Percentiles rank a stretch among this genome's conserved stretches.
Conservation (phyloP, 495 filamentous ascomycete species). For the Trichoderma gamsii region DNA sequence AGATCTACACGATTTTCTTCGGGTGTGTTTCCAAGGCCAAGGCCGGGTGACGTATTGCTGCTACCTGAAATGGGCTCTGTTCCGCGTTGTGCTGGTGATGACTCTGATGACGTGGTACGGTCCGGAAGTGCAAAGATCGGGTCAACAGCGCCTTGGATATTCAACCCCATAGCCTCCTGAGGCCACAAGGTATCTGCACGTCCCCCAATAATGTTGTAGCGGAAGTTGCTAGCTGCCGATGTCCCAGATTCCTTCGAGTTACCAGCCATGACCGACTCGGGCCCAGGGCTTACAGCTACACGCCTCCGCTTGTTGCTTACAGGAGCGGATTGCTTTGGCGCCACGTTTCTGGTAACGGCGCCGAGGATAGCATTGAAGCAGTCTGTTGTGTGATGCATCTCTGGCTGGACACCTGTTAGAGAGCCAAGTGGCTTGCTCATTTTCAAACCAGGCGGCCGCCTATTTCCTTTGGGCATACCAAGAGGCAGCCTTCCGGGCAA, state of each 20-base stretch:
- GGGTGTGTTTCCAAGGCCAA: conserved; percentile 10
- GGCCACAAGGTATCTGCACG: not conserved
- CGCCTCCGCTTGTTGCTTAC: conserved; percentile 15
- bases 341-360: conserved; percentile 11
- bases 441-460: conserved; percentile 7
- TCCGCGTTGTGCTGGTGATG: not conserved
- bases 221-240: not conserved
- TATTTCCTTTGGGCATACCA: conserved; percentile 23
- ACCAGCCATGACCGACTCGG: not conserved
- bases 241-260: not conserved
- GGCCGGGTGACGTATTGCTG: conserved; percentile 10
- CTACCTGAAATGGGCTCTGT: conserved; percentile 6
- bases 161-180: not conserved
- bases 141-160: not conserved
- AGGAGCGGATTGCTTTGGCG: not conserved
- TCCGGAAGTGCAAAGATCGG: conserved; percentile 9
- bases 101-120: conserved; percentile 3
- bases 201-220: not conserved
- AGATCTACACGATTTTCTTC: conserved; percentile 14
- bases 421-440: conserved; percentile 14
- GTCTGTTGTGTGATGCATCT: not conserved
- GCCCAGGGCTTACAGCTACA: not conserved
- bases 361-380: conserved; percentile 13
- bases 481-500: conserved; percentile 34
- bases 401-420: not conserved